Evolutionary conservation across 768 basidiomycete genomes (phyloP), one percentile per base, ranked within the genome.

Genomic region (Rhodotorula kratochvilovae): DNA sequence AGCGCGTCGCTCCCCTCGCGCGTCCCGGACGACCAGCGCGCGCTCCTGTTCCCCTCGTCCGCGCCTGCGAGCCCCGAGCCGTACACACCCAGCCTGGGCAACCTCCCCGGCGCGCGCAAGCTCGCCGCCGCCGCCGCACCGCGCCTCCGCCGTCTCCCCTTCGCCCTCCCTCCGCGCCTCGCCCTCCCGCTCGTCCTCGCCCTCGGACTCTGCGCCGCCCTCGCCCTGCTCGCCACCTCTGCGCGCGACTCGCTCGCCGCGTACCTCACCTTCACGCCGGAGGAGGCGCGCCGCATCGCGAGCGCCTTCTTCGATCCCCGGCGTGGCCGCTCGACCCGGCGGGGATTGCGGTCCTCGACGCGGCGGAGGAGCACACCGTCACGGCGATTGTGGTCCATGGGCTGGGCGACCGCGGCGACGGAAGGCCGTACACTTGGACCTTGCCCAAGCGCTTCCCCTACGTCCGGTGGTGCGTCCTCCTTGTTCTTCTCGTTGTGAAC

Each of bases 301-400:
- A 13, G 11, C 51, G 51, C 51, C 16, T 39, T 57, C 36, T 39
- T 25, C 56, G 35, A 57, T 13, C 21, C 21, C 56, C 56, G 35
- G 3, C 21, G 23, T 35, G 36, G 36, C 36, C 35, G 0, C 56
- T 59, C 58, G n/a, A 17, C 5, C 17, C 39, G 23, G 12, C 13
- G 0, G 43, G 27, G 19, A 8, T 57, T 25, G 29, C 21, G 3
- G 55, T 65, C 25, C 29, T 46, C 21, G 54, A 57, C 4, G 43
- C 55, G 11, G 57, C 57, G 8, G 54, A 36, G 8, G 48, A 66
- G 5, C 56, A 66, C 57, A 59, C 61, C 5, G 61, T 71, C 10
- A 67, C 70, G 16, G 66, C 66, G 12, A 61, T 71, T 29, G 50
- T 63, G 27, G 31, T 71, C 11, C 66, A 71, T 25, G 70, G 70